Base-by-base conservation (phyloP, 306 rosid species). In the Pueraria montana region DNA sequence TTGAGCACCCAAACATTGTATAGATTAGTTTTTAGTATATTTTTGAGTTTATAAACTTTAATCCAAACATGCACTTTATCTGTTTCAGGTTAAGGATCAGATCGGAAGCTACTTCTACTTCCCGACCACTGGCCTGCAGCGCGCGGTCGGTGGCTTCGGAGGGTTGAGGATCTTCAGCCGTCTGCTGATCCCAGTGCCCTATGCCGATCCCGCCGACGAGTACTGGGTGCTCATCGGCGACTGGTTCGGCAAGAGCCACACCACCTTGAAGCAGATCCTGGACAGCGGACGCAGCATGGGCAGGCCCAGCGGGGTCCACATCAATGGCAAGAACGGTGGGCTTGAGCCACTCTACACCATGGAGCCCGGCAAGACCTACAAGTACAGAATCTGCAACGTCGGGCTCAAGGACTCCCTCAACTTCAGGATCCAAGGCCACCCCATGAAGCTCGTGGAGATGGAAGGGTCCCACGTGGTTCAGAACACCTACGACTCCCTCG, bases 401-500 rank as follows among this genome's bases (percentile, higher is more conserved):
- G 98, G 98, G 2, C 8, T 89, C 1, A 93, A 91, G 80, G 83
- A 87, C 11, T 67, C 96, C 4, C 89, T 95, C 2, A 95, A 95
- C 87, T 89, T 95, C 59, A 89, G 97, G 45, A 81, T 95, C 80
- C 99, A 95, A 83, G 86, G 75, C 17, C 99, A 95, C 42, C 21
- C 74, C 23, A 42, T 95, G 94, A 91, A 71, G 72, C 89, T 95
- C 3, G 98, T 95, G 0, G 98, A 95, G 77, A 85, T 86, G 87
- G 98, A 95, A 73, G 99, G 99, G 3, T 93, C 99, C 7, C 99
- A 95, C 78, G 69, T 81, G 0, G 89, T 95, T 6, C 98, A 95
- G 23, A 93, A 91, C 65, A 26, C 1, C 4, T 95, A 95, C 34
- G 87, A 89, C 20, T 93, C 99, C 5, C 89, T 95, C 3, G 98